Base-by-base conservation (phyloP, 495 filamentous ascomycete species). In the Geoglossum glabrum region DNA sequence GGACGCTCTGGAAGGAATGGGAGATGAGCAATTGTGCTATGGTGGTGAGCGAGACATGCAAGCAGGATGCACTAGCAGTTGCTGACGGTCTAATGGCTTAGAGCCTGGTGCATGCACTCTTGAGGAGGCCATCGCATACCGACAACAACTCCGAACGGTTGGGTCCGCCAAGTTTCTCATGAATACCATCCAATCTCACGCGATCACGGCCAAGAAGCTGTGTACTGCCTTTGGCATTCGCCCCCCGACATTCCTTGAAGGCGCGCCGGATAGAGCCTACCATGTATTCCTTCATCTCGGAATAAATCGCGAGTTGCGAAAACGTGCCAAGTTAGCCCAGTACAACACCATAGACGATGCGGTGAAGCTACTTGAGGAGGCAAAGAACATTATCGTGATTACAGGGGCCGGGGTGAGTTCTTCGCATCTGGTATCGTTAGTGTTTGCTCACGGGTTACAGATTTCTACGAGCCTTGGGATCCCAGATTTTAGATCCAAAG, bases 281-380 rank as follows among this genome's bases (percentile, higher is more conserved):
- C 83, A 84, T 65, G 70, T 75, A 43, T 68, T 95, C 50, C 74
- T 98, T 19, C 82, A 79, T 45, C 74, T 87, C 31, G 87, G 82
- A 19, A 81, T 98, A 55, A 78, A 78, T 31, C 79, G 87, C n/a
- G 90, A 95, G 66, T 76, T 95, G 60, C 78, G 78, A 25, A 87
- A 86, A 67, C 78, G 92, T 31, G 79, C 76, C 43, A 95, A 94
- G 70, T 74, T 97, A 19, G 69, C 75, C 15, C 74, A 85, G 62
- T 89, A 87, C 70, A 97, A 95, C 69, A 81, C 83, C 6, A 71
- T 97, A 47, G 85, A 95, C 56, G 90, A 97, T 69, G 93, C 87
- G 3, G 87, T 90, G 8, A 66, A 73, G 9, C 72, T 98, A 17
- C 74, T 98, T 8, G 75, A 81, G 60, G 75, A 78, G 63, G 77